A percentile compares a stretch with the other conserved stretches of the same genome.
Evolutionary conservation across 2,329 filamentous ascomycete species (phyloP).

Genomic region (Fusarium mangiferae): DNA sequence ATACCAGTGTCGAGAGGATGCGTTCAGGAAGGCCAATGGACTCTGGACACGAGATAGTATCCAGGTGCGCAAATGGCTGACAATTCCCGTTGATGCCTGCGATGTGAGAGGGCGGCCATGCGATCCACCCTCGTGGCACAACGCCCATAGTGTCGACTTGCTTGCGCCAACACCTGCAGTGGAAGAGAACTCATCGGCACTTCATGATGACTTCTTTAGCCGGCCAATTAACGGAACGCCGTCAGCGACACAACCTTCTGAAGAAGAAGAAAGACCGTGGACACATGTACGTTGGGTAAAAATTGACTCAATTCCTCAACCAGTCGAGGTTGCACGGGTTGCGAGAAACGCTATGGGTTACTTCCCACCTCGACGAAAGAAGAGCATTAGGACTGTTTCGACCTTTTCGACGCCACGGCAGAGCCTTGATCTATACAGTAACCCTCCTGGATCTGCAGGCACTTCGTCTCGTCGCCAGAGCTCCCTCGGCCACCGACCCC

Average conservation of each 20-base stretch:
- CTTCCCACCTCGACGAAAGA: conserved; percentile 90
- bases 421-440: conserved; percentile 69
- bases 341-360: conserved; percentile 85
- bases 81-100: conserved; percentile 90
- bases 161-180: conserved; percentile 59
- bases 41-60: conserved; percentile 95
- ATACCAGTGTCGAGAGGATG: conserved; percentile 86
- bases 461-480: conserved; percentile 56
- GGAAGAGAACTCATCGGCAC: conserved; percentile 42
- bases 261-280: conserved; percentile 75
- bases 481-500: conserved; percentile 52
- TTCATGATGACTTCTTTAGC: conserved; percentile 57
- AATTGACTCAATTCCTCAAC: conserved; percentile 73
- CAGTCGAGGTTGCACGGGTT: conserved; percentile 87
- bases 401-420: conserved; percentile 73
- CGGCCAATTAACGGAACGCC: conserved; percentile 48
- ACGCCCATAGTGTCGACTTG: conserved; percentile 59
- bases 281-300: conserved; percentile 90
- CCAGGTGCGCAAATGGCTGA: conserved; percentile 81
- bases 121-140: conserved; percentile 59
- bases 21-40: conserved; percentile 87
- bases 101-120: conserved; percentile 80
- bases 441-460: conserved; percentile 50
- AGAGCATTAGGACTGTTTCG: conserved; percentile 76
- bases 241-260: conserved; percentile 36